Conservation (phyloP, 352 stramenopile genomes). For the Detonula confervacea region DNA sequence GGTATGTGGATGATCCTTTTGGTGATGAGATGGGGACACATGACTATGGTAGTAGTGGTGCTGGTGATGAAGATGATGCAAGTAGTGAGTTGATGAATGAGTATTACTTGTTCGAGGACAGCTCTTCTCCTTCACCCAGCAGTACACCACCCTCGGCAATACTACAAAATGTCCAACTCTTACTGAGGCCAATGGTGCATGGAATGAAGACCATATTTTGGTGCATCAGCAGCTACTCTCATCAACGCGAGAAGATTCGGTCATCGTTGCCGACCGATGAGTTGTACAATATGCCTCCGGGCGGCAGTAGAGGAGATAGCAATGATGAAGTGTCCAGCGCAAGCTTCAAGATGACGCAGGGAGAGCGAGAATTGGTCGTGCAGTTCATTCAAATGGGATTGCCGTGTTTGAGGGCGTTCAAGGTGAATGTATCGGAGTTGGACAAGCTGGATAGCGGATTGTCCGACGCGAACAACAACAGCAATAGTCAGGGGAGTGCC, state of each 20-base stretch:
- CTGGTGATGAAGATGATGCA: not conserved
- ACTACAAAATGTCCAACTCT: constrained; percentile 90
- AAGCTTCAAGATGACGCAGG: constrained; percentile 87
- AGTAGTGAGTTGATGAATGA: not conserved
- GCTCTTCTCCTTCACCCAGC: not conserved
- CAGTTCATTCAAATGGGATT: constrained; percentile 93
- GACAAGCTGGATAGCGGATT: not conserved
- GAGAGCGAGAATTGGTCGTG: constrained; percentile 92
- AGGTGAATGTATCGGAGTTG: constrained; percentile 70
- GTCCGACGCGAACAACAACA: constrained; percentile 1
- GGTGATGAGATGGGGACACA: no score
- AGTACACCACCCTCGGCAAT: constrained; percentile 16
- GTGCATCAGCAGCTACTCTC: constrained; percentile 90
- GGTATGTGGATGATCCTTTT: not conserved
- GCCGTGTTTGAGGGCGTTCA: constrained; percentile 93
- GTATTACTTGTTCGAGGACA: no score
- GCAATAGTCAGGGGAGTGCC: not conserved
- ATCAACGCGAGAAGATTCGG: constrained; percentile 65
- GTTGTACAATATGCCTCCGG: constrained; percentile 30
- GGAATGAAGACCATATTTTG: constrained; percentile 97
- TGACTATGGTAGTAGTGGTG: no score
- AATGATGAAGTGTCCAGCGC: constrained; percentile 85
- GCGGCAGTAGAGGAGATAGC: not conserved
- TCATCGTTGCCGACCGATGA: constrained; percentile 30
- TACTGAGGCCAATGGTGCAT: constrained; percentile 96